These are phyloP conservation scores for Phytophthora fragariae DNA, from an alignment of 352 stramenopile genomes.

Conservation along the genomic window DNA sequence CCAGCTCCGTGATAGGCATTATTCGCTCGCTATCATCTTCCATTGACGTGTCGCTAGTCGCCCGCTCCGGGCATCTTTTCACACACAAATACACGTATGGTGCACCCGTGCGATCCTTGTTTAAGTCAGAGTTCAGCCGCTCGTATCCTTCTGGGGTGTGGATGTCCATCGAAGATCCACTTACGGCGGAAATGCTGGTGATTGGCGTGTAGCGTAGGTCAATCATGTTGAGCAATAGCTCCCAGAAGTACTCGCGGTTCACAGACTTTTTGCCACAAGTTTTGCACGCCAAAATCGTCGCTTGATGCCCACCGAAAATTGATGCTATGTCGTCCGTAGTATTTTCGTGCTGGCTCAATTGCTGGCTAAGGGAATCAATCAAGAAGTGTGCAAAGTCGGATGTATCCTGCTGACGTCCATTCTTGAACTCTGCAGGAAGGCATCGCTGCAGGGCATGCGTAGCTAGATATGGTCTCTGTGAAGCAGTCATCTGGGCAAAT, in stretches of 20 bases:
- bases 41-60: slow-evolving; percentile 37
- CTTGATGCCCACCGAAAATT: slow-evolving; percentile 84
- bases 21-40: slow-evolving; percentile 38
- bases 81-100: slow-evolving; percentile 89
- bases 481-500: slow-evolving; percentile 76
- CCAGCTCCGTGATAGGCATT: slow-evolving; percentile 82
- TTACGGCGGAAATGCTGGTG: slow-evolving; percentile 79
- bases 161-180: slow-evolving; percentile 76
- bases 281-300: slow-evolving; percentile 87
- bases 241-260: slow-evolving; percentile 91
- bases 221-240: slow-evolving; percentile 91
- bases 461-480: slow-evolving; percentile 70
- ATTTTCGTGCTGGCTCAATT: slow-evolving; percentile 68
- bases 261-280: slow-evolving; percentile 81
- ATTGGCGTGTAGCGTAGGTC: slow-evolving; percentile 90
- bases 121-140: slow-evolving; percentile 84
- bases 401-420: slow-evolving; percentile 85
- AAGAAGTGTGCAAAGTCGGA: slow-evolving; percentile 90
- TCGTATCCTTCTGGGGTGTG: slow-evolving; percentile 73
- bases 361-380: slow-evolving; percentile 80
- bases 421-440: slow-evolving; percentile 77
- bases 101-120: slow-evolving; percentile 81
- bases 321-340: slow-evolving; percentile 67
- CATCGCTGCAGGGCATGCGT: slow-evolving; percentile 79
- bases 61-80: slow-evolving; percentile 69